These are phyloP conservation scores for Westerdykella sp. DNA, from an alignment of 2,329 filamentous ascomycete genomes.

Conservation along the genomic window DNA sequence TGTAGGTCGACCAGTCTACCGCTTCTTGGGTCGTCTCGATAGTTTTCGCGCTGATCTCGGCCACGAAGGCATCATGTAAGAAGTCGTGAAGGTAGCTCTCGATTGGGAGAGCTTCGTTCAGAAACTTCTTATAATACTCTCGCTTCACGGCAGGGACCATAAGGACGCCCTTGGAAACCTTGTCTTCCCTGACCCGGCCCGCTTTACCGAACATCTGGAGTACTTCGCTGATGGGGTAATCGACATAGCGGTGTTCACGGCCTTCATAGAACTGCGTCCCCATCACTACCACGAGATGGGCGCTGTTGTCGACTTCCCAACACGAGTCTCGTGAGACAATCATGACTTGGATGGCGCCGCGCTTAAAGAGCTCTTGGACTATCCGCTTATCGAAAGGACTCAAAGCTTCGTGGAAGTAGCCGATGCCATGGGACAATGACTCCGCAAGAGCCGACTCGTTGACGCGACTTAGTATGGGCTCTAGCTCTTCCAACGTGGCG, in stretches of 20 bases:
- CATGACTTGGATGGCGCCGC: conserved; percentile 83
- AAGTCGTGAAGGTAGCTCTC: conserved; percentile 91
- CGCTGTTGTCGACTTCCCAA: conserved; percentile 86
- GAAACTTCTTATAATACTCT: conserved; percentile 98
- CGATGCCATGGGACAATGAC: conserved; percentile 86
- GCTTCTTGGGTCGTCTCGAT: conserved; percentile 94
- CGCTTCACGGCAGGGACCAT: conserved; percentile 94
- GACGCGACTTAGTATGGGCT: conserved; percentile 72
- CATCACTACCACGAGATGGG: conserved; percentile 93
- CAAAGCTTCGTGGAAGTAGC: conserved; percentile 94
- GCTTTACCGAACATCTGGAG: conserved; percentile 98
- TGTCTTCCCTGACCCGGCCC: conserved; percentile 70
- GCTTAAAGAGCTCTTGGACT: conserved; percentile 83
- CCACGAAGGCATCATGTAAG: conserved; percentile 92
- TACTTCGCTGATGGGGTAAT: conserved; percentile 90
- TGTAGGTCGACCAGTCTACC: conserved; percentile 97
- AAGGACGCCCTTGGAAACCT: conserved; percentile 79
- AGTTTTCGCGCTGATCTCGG: conserved; percentile 93
- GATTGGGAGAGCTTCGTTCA: conserved; percentile 90
- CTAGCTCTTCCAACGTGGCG: conserved; percentile 72
- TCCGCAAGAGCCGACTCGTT: conserved; percentile 84
- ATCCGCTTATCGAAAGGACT: conserved; percentile 86
- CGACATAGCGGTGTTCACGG: conserved; percentile 91
- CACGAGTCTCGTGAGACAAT: conserved; percentile 81
- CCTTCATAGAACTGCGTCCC: conserved; percentile 97